These are phyloP conservation scores for Rhododendron molle DNA, from an alignment of 148 eudicot genomes.

Conservation along the genomic window DNA sequence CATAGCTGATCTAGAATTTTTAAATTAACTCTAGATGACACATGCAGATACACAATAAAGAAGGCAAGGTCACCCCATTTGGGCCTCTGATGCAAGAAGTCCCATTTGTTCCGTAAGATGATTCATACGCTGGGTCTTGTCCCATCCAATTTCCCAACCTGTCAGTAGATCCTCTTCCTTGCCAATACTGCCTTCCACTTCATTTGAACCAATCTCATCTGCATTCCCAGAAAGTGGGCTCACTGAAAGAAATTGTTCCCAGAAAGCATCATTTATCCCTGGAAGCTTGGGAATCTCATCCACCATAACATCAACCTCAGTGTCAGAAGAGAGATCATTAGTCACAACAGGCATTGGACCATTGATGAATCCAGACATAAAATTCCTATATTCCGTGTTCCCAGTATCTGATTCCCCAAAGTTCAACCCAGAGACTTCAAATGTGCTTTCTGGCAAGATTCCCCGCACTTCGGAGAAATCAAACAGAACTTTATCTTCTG, in stretches of 20 bases:
- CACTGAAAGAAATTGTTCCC: constrained; percentile 81
- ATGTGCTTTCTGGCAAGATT: constrained; percentile 14
- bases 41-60: not conserved
- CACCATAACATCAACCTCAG: constrained; percentile 38
- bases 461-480: constrained; percentile 25
- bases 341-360: constrained; percentile 25
- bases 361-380: constrained; percentile 26
- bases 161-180: constrained; percentile 29
- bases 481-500: constrained; percentile 22
- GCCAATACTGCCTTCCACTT: constrained; percentile 22
- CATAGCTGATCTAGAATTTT: constrained; percentile 1
- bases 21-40: constrained; percentile 18
- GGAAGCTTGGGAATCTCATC: constrained; percentile 60
- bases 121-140: constrained; percentile 36
- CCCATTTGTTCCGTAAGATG: constrained; percentile 72
- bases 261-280: constrained; percentile 70
- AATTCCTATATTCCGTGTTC: constrained; percentile 23
- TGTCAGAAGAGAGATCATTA: constrained; percentile 34
- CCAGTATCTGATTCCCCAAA: constrained; percentile 25
- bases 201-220: constrained; percentile 42
- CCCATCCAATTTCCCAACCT: constrained; percentile 38
- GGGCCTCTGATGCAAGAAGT: constrained; percentile 45
- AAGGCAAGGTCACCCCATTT: constrained; percentile 24
- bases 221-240: constrained; percentile 37
- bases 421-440: constrained; percentile 26